Base-by-base conservation (phyloP, 352 stramenopile species). In the Achlya hypogyna region DNA sequence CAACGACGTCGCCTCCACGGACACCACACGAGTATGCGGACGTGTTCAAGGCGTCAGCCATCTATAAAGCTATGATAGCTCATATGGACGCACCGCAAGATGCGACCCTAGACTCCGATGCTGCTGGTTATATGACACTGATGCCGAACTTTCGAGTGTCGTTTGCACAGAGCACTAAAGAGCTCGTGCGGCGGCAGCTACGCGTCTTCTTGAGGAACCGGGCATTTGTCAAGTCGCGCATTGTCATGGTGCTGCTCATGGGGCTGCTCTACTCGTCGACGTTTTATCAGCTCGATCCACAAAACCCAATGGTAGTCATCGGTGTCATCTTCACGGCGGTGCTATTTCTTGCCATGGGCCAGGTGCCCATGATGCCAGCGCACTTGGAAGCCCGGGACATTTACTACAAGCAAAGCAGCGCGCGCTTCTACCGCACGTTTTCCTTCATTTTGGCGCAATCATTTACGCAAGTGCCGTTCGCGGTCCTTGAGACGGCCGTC, bases 251-350 rank as follows among this genome's bases (percentile, higher is more conserved):
- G 31, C 18, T 80, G n/a, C 31, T 82, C 18, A 75, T 78, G 72
- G 75, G 70, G 2, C 62, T 80, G 18, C 53, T 80, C 0, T 78
- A 78, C 62, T 63, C 65, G 0, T 74, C 66, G 25, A 64, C 78
- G 12, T 82, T 78, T 58, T 78, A 76, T 62, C 71, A 77, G 40
- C 72, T 75, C 47, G 38, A 76, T 47, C 65, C 72, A 38, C 63
- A 70, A n/a, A 72, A 84, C 14, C 63, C 77, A 14, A 20, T 59
- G 38, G 16, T 14, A 22, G 71, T 89, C 5, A 77, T 90, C 65
- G 83, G 84, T 23, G 78, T 93, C 58, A 72, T 95, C 16, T 95
- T 93, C 70, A 75, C 83, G 8, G 69, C 64, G 31, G 64, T 86
- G 45, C 74, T 91, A 31, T 87, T 81, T 51, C 69, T 78, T 12